Evolutionary conservation across 2,329 filamentous ascomycete genomes (phyloP).

Genomic region (Exophiala xenobiotica): DNA sequence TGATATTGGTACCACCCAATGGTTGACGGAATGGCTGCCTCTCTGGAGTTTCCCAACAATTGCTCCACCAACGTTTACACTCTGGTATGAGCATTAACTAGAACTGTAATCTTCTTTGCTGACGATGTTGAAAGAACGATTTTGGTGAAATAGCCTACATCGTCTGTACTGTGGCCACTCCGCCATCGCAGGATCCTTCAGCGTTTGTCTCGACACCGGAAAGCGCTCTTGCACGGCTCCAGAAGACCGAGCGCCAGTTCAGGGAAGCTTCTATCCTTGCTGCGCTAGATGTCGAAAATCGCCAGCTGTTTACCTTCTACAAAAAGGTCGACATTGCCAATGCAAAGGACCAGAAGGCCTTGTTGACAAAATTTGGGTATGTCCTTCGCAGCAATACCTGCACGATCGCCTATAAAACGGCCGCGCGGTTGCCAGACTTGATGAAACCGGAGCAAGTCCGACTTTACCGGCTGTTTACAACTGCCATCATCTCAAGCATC

Average conservation of each 20-base stretch:
- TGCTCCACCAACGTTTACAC: slow-evolving; percentile 29
- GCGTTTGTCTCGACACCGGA: slow-evolving; percentile 9
- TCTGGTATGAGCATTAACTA: slow-evolving; percentile 18
- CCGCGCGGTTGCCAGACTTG: slow-evolving; percentile 28
- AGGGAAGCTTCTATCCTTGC: slow-evolving; percentile 30
- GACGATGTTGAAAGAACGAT: slow-evolving; percentile 21
- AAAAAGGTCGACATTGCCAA: slow-evolving; percentile 30
- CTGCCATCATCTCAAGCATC: slow-evolving; percentile 29
- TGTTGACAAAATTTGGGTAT: slow-evolving; percentile 29
- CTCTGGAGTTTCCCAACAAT: slow-evolving; percentile 26
- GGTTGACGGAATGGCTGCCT: slow-evolving; percentile 27
- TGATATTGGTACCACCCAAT: slow-evolving; percentile 24
- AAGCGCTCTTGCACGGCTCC: slow-evolving; percentile 25
- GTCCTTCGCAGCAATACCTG: slow-evolving; percentile 30
- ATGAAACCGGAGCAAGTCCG: slow-evolving; percentile 27
- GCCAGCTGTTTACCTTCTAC: slow-evolving; percentile 31
- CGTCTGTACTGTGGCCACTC: slow-evolving; percentile 28
- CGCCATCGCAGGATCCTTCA: slow-evolving; percentile 19
- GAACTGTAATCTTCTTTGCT: neutral
- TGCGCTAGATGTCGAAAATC: slow-evolving; percentile 24
- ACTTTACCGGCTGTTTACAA: slow-evolving; percentile 28
- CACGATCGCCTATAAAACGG: slow-evolving; percentile 30
- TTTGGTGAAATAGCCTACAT: slow-evolving; percentile 32
- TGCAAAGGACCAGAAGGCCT: slow-evolving; percentile 27
- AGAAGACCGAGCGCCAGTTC: slow-evolving; percentile 29